Evolutionary conservation across 2,329 filamentous ascomycete genomes (phyloP), one percentile per base, ranked within the genome.

Genomic region (Sporothrix schenckii): DNA sequence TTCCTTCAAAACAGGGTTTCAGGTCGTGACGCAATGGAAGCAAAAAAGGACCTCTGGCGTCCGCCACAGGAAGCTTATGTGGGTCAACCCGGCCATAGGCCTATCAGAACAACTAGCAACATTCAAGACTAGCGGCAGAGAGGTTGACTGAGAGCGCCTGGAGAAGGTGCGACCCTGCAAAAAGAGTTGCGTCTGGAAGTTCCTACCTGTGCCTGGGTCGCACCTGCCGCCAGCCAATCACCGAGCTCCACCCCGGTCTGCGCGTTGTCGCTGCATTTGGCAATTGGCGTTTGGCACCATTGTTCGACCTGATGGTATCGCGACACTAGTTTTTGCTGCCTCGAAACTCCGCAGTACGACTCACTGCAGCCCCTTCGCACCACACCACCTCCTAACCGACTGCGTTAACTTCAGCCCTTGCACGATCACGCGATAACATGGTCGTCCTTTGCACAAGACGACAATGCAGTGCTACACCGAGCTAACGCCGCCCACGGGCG

Each of bases 391-490:
- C 68, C 34, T 14, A 24, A 11, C 39, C 5, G 21, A 14, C 13
- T 30, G 19, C 41, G 9, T 30, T 52, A 4, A 19, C 27, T 21
- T 50, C 44, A 4, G 5, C 65, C 30, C 16, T 10, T 14, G 65
- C 34, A 44, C 65, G 13, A 44, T 54, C 65, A 13, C 65, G 50
- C 50, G 65, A n/a, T 54, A 69, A 69, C 63, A 72, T 70, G 69
- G 69, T 72, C 67, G 68, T 70, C 66, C 47, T n/a, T 16, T 58
- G 78, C 77, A 73, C 74, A 75, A 63, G 30, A 39, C 67, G 52
- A 73, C 66, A 24, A 98, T 98, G 94, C 94, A 98, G 88, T 97
- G 93, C 85, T 98, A 98, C 83, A 94, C 93, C 78, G 95, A 99
- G 86, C 86, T 99, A 80, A 89, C 93, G 80, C 92, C 94, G 83